A percentile compares a stretch with the other conserved stretches of the same genome.
phyloP scores from a whole-genome alignment of 371 early-diverging fungal genomes.

The Rhizomucor miehei region DNA sequence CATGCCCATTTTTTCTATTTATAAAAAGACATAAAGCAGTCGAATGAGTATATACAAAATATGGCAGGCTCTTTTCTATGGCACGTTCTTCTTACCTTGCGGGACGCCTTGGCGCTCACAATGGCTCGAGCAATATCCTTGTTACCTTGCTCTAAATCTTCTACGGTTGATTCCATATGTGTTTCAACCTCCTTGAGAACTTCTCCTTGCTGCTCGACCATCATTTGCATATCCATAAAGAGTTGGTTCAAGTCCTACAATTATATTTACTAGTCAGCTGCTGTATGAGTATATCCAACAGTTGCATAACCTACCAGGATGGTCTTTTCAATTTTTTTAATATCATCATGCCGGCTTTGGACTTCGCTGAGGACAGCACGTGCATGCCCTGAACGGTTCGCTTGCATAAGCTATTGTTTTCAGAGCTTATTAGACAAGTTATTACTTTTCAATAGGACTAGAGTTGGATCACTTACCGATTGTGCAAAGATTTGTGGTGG shows the following conservation, averaged over 20 bases:
- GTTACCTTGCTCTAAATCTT: slow-evolving; percentile 71
- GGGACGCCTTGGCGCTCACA: slow-evolving; percentile 65
- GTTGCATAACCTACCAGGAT: slow-evolving; percentile 54
- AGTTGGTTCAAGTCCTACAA: slow-evolving; percentile 85
- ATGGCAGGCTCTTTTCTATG: not conserved
- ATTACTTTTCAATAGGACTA: not conserved
- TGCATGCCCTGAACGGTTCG: slow-evolving; percentile 79
- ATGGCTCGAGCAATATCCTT: slow-evolving; percentile 70
- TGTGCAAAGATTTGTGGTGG: slow-evolving; percentile 82
- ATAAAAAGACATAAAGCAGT: not conserved
- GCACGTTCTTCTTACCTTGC: slow-evolving; percentile 55
- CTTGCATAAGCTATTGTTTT: slow-evolving; percentile 57
- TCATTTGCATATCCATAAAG: slow-evolving; percentile 87
- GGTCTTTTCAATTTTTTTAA: slow-evolving; percentile 83
- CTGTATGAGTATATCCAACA: not conserved
- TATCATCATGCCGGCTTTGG: slow-evolving; percentile 85
- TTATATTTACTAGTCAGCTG: not conserved
- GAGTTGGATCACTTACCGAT: slow-evolving; percentile 47
- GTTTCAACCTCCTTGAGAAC: slow-evolving; percentile 70
- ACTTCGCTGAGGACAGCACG: slow-evolving; percentile 79
- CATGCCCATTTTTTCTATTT: slow-evolving; percentile 68
- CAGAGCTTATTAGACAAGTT: not conserved
- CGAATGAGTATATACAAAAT: slow-evolving; percentile 3
- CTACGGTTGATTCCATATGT: slow-evolving; percentile 60
- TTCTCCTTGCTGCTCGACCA: slow-evolving; percentile 81